Evolutionary conservation across 169 alveolate species (phyloP).

Genomic region (Eimeria nieschulzi): DNA sequence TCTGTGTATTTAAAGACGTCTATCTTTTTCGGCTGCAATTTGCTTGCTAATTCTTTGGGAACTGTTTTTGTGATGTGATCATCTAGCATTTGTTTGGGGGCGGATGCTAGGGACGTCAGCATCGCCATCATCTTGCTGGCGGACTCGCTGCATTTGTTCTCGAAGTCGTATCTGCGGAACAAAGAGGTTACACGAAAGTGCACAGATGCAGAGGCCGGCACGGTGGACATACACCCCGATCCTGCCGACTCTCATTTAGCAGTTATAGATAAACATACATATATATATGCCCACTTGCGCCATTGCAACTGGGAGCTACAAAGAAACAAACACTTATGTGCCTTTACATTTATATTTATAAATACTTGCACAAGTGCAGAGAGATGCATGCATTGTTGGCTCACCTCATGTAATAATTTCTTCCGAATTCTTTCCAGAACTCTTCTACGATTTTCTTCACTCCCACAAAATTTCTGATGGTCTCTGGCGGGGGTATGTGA

Average conservation of each 20-base stretch:
- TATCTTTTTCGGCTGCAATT: constrained; percentile 75
- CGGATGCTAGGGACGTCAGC: not conserved
- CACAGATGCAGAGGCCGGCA: too few species aligned
- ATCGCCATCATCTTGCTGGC: constrained; percentile 27
- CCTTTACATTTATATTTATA: too few species aligned
- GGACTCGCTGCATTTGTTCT: constrained; percentile 59
- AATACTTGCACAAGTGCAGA: too few species aligned
- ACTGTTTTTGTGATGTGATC: constrained; percentile 10
- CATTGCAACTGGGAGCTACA: too few species aligned
- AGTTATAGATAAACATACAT: too few species aligned
- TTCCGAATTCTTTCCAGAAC: constrained; percentile 93
- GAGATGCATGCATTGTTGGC: too few species aligned
- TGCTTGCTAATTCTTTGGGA: not conserved
- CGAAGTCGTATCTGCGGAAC: constrained; percentile 66
- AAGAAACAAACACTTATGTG: too few species aligned
- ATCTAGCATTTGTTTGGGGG: constrained; percentile 1
- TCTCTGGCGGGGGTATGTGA: not conserved
- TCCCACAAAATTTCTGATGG: constrained; percentile 81
- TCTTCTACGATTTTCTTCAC: constrained; percentile 90
- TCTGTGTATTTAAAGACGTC: constrained; percentile 90
- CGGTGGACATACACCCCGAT: too few species aligned
- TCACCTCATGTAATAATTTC: constrained; percentile 93
- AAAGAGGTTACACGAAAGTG: not conserved
- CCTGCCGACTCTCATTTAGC: too few species aligned
- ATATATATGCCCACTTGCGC: too few species aligned